Conservation (phyloP, 345 rosid species). For the Chamaenerion angustifolium region DNA sequence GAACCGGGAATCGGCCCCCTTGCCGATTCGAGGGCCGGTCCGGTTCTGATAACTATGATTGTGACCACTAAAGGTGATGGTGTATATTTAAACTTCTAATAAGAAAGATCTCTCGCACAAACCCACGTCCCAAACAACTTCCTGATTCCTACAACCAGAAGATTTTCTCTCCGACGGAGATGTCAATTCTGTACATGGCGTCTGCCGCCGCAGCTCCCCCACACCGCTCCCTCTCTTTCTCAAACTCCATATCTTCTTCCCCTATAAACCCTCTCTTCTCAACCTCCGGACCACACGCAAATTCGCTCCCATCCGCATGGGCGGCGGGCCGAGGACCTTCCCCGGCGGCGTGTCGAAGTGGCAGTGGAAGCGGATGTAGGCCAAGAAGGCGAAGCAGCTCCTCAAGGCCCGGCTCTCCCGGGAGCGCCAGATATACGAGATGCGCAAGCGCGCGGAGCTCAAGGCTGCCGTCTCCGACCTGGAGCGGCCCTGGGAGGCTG, state of each 20-base stretch:
- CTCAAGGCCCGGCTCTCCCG: slow-evolving; percentile 62
- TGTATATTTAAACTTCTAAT: no score
- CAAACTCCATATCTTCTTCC: slow-evolving; percentile 23
- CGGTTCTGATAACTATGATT: no score
- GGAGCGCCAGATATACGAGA: slow-evolving; percentile 80
- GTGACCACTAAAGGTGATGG: no score
- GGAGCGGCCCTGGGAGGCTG: slow-evolving; percentile 87
- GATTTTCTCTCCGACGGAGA: not conserved
- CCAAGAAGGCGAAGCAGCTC: slow-evolving; percentile 76
- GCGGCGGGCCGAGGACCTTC: slow-evolving; percentile 75
- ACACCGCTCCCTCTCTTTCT: slow-evolving; percentile 24
- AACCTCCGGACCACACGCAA: slow-evolving; percentile 14
- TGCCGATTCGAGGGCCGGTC: no score
- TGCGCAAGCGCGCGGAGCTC: slow-evolving; percentile 88
- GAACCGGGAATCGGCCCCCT: no score
- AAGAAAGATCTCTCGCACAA: no score
- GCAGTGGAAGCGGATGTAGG: slow-evolving; percentile 94
- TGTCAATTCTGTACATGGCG: slow-evolving; percentile 17
- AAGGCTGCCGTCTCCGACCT: slow-evolving; percentile 76
- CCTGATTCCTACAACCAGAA: no score
- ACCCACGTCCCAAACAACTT: no score
- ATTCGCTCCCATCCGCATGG: slow-evolving; percentile 54
- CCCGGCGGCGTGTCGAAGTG: slow-evolving; percentile 86
- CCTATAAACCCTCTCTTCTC: slow-evolving; percentile 18
- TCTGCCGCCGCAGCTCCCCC: slow-evolving; percentile 13